Conservation (phyloP, 73 alveolate genomes). For the Paramecium tetraurelia region DNA sequence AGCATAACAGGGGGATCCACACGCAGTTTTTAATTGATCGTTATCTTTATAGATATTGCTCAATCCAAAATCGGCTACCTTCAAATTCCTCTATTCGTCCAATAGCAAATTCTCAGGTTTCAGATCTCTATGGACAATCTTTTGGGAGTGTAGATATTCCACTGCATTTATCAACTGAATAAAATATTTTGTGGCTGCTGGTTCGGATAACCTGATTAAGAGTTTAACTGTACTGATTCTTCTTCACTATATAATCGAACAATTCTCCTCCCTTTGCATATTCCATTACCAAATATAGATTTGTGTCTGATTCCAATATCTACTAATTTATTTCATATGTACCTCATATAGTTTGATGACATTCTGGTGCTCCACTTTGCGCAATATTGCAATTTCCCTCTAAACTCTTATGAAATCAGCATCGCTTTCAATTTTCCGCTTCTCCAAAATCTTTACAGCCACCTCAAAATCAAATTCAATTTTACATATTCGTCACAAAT, state of each 20-base stretch:
- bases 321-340: not conserved
- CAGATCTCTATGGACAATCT: slow-evolving; percentile 74
- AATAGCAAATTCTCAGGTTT: slow-evolving; percentile 74
- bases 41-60: slow-evolving; percentile 65
- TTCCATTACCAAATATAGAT: slow-evolving; percentile 79
- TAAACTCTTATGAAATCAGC: slow-evolving; percentile 50
- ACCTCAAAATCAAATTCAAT: not conserved
- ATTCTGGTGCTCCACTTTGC: slow-evolving; percentile 13
- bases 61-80: slow-evolving; percentile 80
- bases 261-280: slow-evolving; percentile 88
- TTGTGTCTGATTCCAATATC: slow-evolving; percentile 71
- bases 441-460: slow-evolving; percentile 58
- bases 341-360: slow-evolving; percentile 48
- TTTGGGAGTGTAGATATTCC: slow-evolving; percentile 66
- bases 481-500: slow-evolving; percentile 40
- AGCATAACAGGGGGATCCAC: slow-evolving; percentile 84
- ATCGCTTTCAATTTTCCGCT: slow-evolving; percentile 14
- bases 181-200: not conserved
- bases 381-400: slow-evolving; percentile 36
- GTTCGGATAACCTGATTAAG: slow-evolving; percentile 43
- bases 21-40: slow-evolving; percentile 66
- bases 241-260: slow-evolving; percentile 74
- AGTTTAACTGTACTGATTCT: slow-evolving; percentile 63
- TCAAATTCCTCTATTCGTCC: slow-evolving; percentile 64
- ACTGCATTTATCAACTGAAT: slow-evolving; percentile 58